Evolutionary conservation across 306 rosid genomes (phyloP).

Genomic region (Oxytropis ochrocephala): DNA sequence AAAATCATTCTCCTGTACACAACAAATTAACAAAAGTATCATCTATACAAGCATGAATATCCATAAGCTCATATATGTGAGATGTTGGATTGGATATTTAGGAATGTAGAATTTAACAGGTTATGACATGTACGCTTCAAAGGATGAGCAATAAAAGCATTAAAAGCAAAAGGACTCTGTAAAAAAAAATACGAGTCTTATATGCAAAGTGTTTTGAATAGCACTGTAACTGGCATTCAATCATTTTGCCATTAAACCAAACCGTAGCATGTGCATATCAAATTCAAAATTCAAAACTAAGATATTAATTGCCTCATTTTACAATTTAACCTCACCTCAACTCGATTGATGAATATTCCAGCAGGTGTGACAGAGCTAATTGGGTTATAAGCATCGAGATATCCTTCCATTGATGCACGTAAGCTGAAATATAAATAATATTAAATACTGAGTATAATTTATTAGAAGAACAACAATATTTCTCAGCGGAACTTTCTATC

Average conservation of each 20-base stretch:
- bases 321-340: constrained; percentile 55
- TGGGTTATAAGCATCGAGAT: constrained; percentile 81
- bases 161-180: neutral
- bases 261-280: neutral
- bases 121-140: neutral
- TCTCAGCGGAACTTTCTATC: neutral
- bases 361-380: constrained; percentile 64
- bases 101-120: neutral
- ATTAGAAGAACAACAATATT: neutral
- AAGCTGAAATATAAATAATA: constrained; percentile 43
- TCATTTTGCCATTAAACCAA: neutral
- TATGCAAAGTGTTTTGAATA: neutral
- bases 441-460: constrained; percentile 1
- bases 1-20: constrained; percentile 68
- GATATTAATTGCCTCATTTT: neutral
- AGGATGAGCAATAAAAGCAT: neutral
- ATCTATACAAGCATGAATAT: constrained; percentile 7
- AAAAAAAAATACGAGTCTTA: neutral
- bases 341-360: constrained; percentile 81
- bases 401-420: constrained; percentile 92
- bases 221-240: neutral
- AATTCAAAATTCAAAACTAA: neutral
- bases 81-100: neutral
- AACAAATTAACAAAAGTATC: constrained; percentile 20
- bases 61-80: neutral